A percentile compares a stretch with the other conserved stretches of the same genome.
phyloP scores from a whole-genome alignment of 208 protist species.

The Porcisia deanei region DNA sequence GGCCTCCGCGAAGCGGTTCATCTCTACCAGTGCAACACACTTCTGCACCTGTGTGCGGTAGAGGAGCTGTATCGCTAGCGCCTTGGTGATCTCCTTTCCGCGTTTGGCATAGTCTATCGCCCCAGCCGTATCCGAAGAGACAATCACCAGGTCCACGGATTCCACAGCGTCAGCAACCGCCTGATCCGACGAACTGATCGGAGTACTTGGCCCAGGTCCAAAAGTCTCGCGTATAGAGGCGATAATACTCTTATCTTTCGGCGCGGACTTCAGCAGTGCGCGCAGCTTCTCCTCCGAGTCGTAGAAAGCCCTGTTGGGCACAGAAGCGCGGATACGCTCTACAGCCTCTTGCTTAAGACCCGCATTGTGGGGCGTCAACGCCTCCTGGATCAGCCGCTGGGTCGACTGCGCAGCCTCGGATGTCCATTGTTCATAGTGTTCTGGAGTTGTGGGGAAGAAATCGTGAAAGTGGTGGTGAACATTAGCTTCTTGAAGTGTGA shows the following conservation, averaged over 20 bases:
- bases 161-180: constrained; percentile 56
- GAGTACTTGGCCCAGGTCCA: constrained; percentile 52
- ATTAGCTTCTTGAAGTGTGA: constrained; percentile 62
- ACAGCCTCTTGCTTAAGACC: constrained; percentile 44
- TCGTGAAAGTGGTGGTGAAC: constrained; percentile 83
- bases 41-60: constrained; percentile 80
- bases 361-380: constrained; percentile 37
- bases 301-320: constrained; percentile 64
- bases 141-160: constrained; percentile 32
- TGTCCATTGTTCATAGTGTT: constrained; percentile 66
- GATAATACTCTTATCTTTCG: constrained; percentile 59
- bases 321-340: constrained; percentile 50
- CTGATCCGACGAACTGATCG: constrained; percentile 66
- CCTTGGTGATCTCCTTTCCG: constrained; percentile 49
- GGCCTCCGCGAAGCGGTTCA: constrained; percentile 72
- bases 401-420: constrained; percentile 42
- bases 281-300: constrained; percentile 66
- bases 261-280: constrained; percentile 54
- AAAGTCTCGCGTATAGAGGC: constrained; percentile 57
- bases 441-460: constrained; percentile 57
- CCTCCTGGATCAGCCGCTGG: constrained; percentile 47
- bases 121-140: constrained; percentile 66
- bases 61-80: constrained; percentile 65
- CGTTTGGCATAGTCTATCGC: constrained; percentile 43
- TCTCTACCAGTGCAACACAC: constrained; percentile 67